A percentile compares a stretch with the other conserved stretches of the same genome.
phyloP scores from a whole-genome alignment of 495 filamentous ascomycete genomes.

The Aspergillus carlsbadensis region DNA sequence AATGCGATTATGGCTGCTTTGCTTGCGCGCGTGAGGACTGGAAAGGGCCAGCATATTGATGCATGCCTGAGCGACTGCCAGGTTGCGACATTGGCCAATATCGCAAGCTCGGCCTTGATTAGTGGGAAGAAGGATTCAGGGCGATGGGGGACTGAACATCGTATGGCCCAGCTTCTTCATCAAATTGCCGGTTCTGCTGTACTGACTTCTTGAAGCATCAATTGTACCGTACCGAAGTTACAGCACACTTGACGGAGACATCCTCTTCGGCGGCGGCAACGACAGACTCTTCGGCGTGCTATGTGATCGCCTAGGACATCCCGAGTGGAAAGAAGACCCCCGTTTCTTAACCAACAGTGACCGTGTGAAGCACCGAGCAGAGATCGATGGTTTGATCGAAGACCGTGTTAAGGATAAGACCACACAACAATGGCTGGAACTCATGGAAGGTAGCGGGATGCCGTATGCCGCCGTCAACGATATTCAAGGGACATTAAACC shows the following conservation, averaged over 20 bases:
- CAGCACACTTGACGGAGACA: conserved; percentile 87
- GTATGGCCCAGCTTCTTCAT: conserved; percentile 47
- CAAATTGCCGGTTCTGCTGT: not conserved
- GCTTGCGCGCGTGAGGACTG: conserved; percentile 63
- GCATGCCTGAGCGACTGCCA: conserved; percentile 90
- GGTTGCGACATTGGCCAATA: conserved; percentile 86
- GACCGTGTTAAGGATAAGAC: conserved; percentile 71
- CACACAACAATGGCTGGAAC: conserved; percentile 82
- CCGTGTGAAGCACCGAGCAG: conserved; percentile 73
- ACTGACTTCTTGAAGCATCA: conserved; percentile 58
- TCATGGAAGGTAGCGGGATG: conserved; percentile 88
- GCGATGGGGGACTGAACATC: conserved; percentile 94
- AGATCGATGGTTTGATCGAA: conserved; percentile 77
- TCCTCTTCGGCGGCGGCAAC: conserved; percentile 92
- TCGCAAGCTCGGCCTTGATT: conserved; percentile 88
- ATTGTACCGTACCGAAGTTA: conserved; percentile 95
- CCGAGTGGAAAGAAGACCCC: conserved; percentile 75
- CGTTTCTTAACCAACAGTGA: conserved; percentile 78
- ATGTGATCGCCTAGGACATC: conserved; percentile 71
- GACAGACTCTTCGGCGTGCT: conserved; percentile 87
- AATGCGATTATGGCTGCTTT: conserved; percentile 96
- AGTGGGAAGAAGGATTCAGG: conserved; percentile 85
- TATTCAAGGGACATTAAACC: conserved; percentile 76
- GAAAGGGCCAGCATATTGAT: conserved; percentile 89
- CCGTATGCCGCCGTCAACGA: conserved; percentile 96